phyloP scores from a whole-genome alignment of 2,329 filamentous ascomycete species.

The Dothistroma pini region DNA sequence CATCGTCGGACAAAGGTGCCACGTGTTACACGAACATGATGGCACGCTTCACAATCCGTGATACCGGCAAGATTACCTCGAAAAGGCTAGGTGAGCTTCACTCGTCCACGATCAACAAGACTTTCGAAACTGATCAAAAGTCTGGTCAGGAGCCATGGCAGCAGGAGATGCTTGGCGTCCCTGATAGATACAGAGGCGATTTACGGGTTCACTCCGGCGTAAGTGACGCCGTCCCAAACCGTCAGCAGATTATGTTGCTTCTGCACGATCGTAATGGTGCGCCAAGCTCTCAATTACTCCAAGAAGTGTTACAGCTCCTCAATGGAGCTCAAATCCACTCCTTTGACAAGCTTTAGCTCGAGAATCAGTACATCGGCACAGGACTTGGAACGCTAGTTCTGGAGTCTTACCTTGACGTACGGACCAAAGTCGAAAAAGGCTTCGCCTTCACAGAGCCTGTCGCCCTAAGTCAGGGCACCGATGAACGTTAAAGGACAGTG shows the following conservation, averaged over 20 bases:
- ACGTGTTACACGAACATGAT: neutral
- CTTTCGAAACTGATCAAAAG: neutral
- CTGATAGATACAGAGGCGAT: neutral
- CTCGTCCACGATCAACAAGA: neutral
- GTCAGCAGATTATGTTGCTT: neutral
- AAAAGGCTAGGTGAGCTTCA: neutral
- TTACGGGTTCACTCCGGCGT: neutral
- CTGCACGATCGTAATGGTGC: neutral
- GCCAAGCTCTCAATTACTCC: neutral
- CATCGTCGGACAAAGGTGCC: neutral
- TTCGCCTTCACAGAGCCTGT: neutral
- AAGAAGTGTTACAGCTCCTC: neutral
- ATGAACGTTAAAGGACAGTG: neutral
- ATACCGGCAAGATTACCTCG: neutral
- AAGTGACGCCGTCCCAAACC: neutral
- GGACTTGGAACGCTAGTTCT: neutral
- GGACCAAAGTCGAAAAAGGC: neutral
- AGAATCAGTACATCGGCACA: neutral
- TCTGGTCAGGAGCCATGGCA: neutral
- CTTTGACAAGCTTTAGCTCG: neutral
- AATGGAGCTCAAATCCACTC: neutral
- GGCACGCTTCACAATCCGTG: neutral
- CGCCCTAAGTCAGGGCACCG: neutral
- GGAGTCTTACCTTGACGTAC: neutral
- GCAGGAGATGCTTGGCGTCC: neutral